Percentiles rank a stretch among this genome's conserved stretches.
phyloP scores from a whole-genome alignment of 2,329 filamentous ascomycete species.

The Tolypocladium capitatum region DNA sequence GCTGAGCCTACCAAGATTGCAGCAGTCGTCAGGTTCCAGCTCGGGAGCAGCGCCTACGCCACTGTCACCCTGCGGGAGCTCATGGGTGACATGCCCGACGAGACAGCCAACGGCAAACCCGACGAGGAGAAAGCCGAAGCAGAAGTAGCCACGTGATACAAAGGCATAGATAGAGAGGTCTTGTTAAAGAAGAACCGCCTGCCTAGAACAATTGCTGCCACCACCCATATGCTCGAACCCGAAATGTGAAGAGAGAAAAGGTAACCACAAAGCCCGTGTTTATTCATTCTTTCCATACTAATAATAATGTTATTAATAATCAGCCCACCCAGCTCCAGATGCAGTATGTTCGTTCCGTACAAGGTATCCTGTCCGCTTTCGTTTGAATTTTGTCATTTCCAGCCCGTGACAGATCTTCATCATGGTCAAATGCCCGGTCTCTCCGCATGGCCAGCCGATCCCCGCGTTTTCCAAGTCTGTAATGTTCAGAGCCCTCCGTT shows the following conservation, averaged over 20 bases:
- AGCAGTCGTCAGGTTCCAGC: slow-evolving; percentile 60
- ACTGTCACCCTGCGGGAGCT: slow-evolving; percentile 73
- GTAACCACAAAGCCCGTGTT: background rate
- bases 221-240: background rate
- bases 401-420: background rate
- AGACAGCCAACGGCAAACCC: slow-evolving; percentile 1
- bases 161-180: background rate
- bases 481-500: background rate
- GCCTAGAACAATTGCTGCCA: background rate
- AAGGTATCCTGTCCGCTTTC: background rate
- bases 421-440: background rate
- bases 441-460: background rate
- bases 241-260: background rate
- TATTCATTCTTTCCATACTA: background rate
- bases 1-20: slow-evolving; percentile 33
- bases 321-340: background rate
- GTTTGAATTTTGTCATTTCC: background rate
- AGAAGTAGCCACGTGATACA: background rate
- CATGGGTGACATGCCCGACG: slow-evolving; percentile 36
- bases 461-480: background rate
- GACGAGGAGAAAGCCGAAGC: background rate
- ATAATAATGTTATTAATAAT: background rate
- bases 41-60: slow-evolving; percentile 70
- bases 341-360: background rate
- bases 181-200: background rate